Percentiles rank a stretch among this genome's conserved stretches.
phyloP scores from a whole-genome alignment of 352 stramenopile species.

The Peronosclerospora sorghi region DNA sequence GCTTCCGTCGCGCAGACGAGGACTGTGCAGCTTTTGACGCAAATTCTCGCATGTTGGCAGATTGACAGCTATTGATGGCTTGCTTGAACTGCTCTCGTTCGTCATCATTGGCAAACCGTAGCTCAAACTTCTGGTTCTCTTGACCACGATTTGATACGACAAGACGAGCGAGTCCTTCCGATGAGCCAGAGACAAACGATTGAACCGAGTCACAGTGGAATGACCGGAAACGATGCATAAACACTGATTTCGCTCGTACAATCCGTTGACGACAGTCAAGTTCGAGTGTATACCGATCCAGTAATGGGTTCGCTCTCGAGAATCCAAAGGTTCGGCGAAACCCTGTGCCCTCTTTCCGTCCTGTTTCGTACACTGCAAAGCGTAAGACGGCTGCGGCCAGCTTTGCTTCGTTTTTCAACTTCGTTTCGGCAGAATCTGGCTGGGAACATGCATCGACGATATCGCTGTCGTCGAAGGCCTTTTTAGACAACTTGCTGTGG shows the following conservation, averaged over 20 bases:
- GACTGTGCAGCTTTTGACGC: conserved; percentile 11
- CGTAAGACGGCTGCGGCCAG: conserved; percentile 54
- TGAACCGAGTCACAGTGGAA: conserved; percentile 66
- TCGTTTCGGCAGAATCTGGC: conserved; percentile 16
- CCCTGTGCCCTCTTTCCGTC: conserved; percentile 41
- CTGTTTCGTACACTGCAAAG: conserved; percentile 68
- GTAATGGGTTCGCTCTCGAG: conserved; percentile 50
- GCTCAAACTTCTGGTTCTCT: conserved; percentile 43
- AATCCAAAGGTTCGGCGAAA: conserved; percentile 55
- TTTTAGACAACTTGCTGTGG: conserved; percentile 26
- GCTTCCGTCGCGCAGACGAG: conserved; percentile 12
- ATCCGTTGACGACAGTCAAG: conserved; percentile 61
- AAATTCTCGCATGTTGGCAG: conserved; percentile 30
- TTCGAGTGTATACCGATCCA: conserved; percentile 73
- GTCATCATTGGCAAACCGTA: conserved; percentile 66
- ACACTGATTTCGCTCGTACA: conserved; percentile 69
- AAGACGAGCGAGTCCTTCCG: conserved; percentile 29
- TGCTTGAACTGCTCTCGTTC: conserved; percentile 55
- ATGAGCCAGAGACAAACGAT: conserved; percentile 29
- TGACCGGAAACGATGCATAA: conserved; percentile 73
- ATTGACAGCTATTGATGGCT: conserved; percentile 40
- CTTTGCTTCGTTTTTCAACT: conserved; percentile 24
- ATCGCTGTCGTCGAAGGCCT: conserved; percentile 75
- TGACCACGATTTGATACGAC: conserved; percentile 48
- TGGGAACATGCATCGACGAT: conserved; percentile 47